Evolutionary conservation across 129 eudicot species (phyloP), one percentile per base, ranked within the genome.

Genomic region (Deinandra increscens): DNA sequence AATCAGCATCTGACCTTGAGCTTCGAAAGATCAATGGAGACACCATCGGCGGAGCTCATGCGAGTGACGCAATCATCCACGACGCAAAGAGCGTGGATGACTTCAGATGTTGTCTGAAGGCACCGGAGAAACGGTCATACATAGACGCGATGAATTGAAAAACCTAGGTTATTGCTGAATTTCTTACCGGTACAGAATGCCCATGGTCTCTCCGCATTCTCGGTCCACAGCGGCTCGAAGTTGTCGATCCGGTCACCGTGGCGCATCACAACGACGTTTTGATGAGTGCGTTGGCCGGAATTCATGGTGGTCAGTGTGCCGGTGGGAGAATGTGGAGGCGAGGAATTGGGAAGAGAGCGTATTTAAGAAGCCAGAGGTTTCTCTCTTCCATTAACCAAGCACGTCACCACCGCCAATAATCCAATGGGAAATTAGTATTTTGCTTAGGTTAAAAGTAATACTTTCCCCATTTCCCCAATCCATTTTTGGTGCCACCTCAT

Each of bases 181-280:
- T 79, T 83, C 62, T 72, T 75, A 6, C 96, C 98, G 49, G 87
- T 80, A 10, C 65, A 48, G 53, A 84, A 91, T 5, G 98, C 96
- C 64, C 98, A 91, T 9, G 86, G 87, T 20, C 96, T 67, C 6
- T 59, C 70, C 8, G 95, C 91, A 4, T 76, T 80, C 1, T 64
- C 65, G 11, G 82, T 77, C 98, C 98, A 91, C 1, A 69, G 50
- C 6, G 84, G 87, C 29, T 82, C 96, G 72, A 82, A 70, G 86
- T 91, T 84, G 86, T 91, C 98, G 11, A 81, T 68, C 58, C 98
- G 82, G 56, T 91, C 98, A 6, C 96, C 98, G 71, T 91, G 98
- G 62, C 96, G 85, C 89, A 88, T 81, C 0, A 88, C 91, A 79
- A 88, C 73, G 62, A 88, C 79, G 78, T 85, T 71, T 51, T 88